Evolutionary conservation across 106 monocot genomes (phyloP), one percentile per base, ranked within the genome.

Genomic region (Allium fistulosum): DNA sequence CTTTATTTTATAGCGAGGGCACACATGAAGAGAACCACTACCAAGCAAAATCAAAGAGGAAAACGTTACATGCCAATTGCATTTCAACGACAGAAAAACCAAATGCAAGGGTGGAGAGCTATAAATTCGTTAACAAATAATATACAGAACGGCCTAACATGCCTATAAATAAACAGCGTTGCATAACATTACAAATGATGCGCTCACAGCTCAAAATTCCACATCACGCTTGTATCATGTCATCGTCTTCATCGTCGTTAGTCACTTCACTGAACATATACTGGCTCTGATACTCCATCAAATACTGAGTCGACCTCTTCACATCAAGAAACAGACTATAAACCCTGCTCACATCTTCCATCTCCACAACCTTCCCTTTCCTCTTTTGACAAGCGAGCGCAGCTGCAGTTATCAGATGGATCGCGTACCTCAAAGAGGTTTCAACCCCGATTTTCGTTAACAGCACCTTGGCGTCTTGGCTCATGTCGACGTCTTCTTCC

Each of bases 401-500:
- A n/a, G 92, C 75, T 6, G 80, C 77, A 6, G 86, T 92, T 49
- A 97, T 97, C 65, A 97, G 53, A 53, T 97, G 79, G 57, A 97
- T 89, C 9, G 92, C 86, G 47, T 97, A 92, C 72, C 92, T 76
- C 75, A 92, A 17, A 2, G 96, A 92, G 3, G 88, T 97, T 71
- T 97, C 92, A 17, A 80, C 84, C 2, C 86, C 88, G 11, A 97
- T 92, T 78, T 92, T 96, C 10, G 92, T 92, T 47, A 97, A 63
- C 51, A 92, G 50, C 8, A 77, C 82, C 68, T 84, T 87, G 10
- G 92, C 92, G 59, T 92, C 86, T 45, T 77, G 72, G 8, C 88
- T 81, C 96, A 97, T 92, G 12, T 92, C 86, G 71, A 97, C 96
- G n/a, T 89, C 96, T 51, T 97, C 96, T 70, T 97, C 97, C 5